phyloP scores from a whole-genome alignment of 345 rosid genomes.

The Ceriops tagal region DNA sequence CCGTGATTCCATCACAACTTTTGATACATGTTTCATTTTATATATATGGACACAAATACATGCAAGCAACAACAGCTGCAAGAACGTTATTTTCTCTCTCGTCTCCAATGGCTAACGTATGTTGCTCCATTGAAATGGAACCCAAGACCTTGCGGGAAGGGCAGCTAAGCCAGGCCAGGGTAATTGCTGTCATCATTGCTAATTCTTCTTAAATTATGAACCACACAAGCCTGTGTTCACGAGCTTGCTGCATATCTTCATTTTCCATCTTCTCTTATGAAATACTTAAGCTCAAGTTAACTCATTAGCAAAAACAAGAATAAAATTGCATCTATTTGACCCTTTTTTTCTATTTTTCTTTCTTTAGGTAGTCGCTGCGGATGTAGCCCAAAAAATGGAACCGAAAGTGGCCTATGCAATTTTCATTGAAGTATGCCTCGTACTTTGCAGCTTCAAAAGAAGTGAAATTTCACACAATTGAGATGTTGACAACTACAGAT shows the following conservation, averaged over 20 bases:
- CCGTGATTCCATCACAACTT: slow-evolving; percentile 5
- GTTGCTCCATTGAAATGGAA: slow-evolving; percentile 49
- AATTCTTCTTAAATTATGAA: neutral
- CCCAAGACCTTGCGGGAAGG: slow-evolving; percentile 42
- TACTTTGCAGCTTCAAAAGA: too few relatives aligned
- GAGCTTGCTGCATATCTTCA: too few relatives aligned
- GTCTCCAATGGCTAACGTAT: slow-evolving; percentile 28
- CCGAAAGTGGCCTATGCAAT: slow-evolving; percentile 23
- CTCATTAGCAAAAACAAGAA: too few relatives aligned
- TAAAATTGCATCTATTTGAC: too few relatives aligned
- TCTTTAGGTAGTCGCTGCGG: slow-evolving; percentile 39
- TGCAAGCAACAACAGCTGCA: too few relatives aligned
- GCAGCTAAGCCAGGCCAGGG: slow-evolving; percentile 41
- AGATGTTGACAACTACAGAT: neutral
- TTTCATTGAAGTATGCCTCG: slow-evolving; percentile 18
- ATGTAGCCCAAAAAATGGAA: slow-evolving; percentile 34
- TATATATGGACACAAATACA: too few relatives aligned
- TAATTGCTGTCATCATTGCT: neutral
- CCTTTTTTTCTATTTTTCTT: too few relatives aligned
- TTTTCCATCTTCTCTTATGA: neutral
- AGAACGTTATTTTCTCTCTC: neutral
- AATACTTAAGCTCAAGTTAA: neutral
- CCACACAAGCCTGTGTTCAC: too few relatives aligned
- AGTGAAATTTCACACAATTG: too few relatives aligned
- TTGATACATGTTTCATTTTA: too few relatives aligned